phyloP scores from a whole-genome alignment of 2,329 filamentous ascomycete genomes.

The Hypoxylon sp. region DNA sequence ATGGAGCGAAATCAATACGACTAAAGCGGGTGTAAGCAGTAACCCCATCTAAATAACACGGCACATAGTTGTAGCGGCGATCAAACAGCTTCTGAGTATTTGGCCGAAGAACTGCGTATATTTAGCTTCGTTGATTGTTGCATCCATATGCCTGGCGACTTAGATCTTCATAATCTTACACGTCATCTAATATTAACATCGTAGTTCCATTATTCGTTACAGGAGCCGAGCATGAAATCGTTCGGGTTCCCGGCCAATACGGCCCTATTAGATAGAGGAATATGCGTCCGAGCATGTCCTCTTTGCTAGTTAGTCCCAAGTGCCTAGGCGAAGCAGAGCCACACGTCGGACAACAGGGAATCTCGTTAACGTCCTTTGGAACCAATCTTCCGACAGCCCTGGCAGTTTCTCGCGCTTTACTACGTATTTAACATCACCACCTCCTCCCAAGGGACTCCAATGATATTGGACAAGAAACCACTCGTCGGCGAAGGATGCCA shows the following conservation, averaged over 20 bases:
- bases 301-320: background rate
- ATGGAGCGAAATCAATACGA: no score
- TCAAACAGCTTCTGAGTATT: background rate
- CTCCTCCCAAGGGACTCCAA: conserved; percentile 5
- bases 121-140: background rate
- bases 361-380: background rate
- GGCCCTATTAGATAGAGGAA: background rate
- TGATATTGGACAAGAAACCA: conserved; percentile 6
- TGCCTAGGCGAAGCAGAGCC: conserved; percentile 7
- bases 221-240: background rate
- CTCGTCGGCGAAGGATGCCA: background rate
- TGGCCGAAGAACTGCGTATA: background rate
- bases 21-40: no score
- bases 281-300: background rate
- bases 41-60: no score
- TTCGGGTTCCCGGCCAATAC: background rate
- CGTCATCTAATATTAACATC: background rate
- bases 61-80: no score
- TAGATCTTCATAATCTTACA: conserved; percentile 4
- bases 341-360: conserved; percentile 12
- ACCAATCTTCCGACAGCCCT: conserved; percentile 10
- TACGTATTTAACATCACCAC: background rate
- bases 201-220: conserved; percentile 6
- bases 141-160: background rate
- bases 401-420: background rate